Evolutionary conservation across 345 rosid genomes (phyloP).

Genomic region (Acer yangbiense): DNA sequence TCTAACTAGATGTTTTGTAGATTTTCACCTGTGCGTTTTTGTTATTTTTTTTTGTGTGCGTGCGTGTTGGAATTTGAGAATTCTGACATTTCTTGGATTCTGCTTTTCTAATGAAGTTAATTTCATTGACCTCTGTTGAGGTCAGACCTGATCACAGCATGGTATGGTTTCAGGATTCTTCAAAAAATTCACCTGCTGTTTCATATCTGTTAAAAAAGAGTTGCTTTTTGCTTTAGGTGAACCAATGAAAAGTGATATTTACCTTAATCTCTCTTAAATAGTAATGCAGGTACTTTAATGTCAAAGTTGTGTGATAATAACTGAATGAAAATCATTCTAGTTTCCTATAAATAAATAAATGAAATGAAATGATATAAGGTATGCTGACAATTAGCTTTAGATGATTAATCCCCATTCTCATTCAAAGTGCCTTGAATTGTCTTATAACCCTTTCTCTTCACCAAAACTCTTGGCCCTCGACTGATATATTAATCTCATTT

Average conservation of each 20-base stretch:
- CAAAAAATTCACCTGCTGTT: neutral
- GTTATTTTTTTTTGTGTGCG: neutral
- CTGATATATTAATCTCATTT: neutral
- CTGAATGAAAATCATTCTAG: neutral
- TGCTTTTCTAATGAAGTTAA: neutral
- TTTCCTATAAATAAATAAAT: no score
- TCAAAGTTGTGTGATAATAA: neutral
- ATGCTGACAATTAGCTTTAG: neutral
- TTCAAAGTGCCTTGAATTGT: neutral
- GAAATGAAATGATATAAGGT: neutral
- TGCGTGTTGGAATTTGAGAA: neutral
- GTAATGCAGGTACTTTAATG: neutral
- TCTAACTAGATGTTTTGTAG: neutral
- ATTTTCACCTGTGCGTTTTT: neutral
- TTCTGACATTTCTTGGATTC: neutral
- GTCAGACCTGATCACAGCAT: neutral
- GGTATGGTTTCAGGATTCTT: neutral
- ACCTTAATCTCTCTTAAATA: neutral
- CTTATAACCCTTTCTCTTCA: neutral
- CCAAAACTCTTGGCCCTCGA: neutral
- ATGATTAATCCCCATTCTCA: neutral
- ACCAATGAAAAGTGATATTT: neutral
- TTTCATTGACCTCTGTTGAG: neutral
- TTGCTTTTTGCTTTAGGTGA: neutral
- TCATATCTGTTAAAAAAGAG: neutral